Base-by-base conservation (phyloP, 2,329 filamentous ascomycete genomes). In the Fusarium denticulatum region DNA sequence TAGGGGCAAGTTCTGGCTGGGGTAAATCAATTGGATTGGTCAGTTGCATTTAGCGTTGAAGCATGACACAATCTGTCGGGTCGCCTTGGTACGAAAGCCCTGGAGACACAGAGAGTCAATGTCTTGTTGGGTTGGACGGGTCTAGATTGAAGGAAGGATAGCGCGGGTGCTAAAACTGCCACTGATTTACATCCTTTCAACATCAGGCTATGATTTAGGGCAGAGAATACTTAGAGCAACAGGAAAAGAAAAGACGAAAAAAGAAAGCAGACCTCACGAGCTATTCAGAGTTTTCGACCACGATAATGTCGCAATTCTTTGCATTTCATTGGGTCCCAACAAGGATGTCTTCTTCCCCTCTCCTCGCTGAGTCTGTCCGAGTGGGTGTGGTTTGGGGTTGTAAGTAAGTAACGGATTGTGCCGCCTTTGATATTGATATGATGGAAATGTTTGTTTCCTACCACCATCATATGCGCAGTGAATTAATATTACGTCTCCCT, bases 31-130 rank as follows among this genome's bases (percentile, higher is more conserved):
- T 37, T 50, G 57, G 72, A 79, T 80, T 79, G 78, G 78, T 37
- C 68, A 53, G 71, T 50, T 52, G 55, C 47, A 45, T 59, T 71
- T 77, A 78, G 78, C 74, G 78, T 64, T 58, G 52, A 69, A 79
- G 76, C 75, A 80, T 80, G 78, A 80, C 78, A 80, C 78, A 80
- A 80, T 80, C 76, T 79, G 79, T 79, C 77, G 78, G 78, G 77
- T 79, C 75, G 72, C 60, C 69, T 77, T 76, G 67, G 69, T 67
- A 58, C 55, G 43, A 58, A 47, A 65, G 63, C 63, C 60, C 63
- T 61, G 28, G 39, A 67, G 45, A 69, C 60, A 59, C 68, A 69
- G 58, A 50, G 59, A 52, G 26, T 39, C 37, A 49, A 34, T 60
- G 50, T 69, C 65, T 69, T 72, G 56, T 60, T 66, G 64, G 46